phyloP scores from a whole-genome alignment of 495 filamentous ascomycete species.

The Geopyxis carbonaria region DNA sequence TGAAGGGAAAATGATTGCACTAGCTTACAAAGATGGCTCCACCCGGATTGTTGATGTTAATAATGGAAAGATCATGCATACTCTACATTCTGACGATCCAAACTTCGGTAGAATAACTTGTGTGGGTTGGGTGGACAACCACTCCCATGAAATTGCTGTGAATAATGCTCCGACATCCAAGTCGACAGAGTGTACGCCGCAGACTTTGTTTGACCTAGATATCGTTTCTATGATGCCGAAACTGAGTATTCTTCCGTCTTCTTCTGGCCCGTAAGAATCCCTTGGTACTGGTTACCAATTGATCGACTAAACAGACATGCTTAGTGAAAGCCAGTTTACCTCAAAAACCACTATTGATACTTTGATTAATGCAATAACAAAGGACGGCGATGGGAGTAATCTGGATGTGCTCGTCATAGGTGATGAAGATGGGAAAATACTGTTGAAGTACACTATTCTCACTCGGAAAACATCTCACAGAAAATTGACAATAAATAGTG shows the following conservation, averaged over 20 bases:
- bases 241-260: slow-evolving; percentile 20
- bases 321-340: slow-evolving; percentile 24
- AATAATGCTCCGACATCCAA: slow-evolving; percentile 5
- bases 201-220: slow-evolving; percentile 23
- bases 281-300: neutral
- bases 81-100: slow-evolving; percentile 18
- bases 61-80: slow-evolving; percentile 23
- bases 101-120: slow-evolving; percentile 21
- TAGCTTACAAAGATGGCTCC: slow-evolving; percentile 22
- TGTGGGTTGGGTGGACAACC: slow-evolving; percentile 24
- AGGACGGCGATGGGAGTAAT: slow-evolving; percentile 19
- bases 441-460: slow-evolving; percentile 31
- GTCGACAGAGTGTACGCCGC: slow-evolving; percentile 22
- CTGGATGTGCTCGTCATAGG: slow-evolving; percentile 69
- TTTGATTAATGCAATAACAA: slow-evolving; percentile 22
- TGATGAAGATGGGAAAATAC: slow-evolving; percentile 59
- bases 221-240: slow-evolving; percentile 23
- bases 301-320: neutral
- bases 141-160: slow-evolving; percentile 5
- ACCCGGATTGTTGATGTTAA: slow-evolving; percentile 25
- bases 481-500: slow-evolving; percentile 29
- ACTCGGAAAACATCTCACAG: too few species aligned
- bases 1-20: slow-evolving; percentile 23
- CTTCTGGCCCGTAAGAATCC: slow-evolving; percentile 17
- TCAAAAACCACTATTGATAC: slow-evolving; percentile 24